These are phyloP conservation scores for Domatiomyces catenatus DNA, from an alignment of 2,329 filamentous ascomycete species.

Conservation along the genomic window DNA sequence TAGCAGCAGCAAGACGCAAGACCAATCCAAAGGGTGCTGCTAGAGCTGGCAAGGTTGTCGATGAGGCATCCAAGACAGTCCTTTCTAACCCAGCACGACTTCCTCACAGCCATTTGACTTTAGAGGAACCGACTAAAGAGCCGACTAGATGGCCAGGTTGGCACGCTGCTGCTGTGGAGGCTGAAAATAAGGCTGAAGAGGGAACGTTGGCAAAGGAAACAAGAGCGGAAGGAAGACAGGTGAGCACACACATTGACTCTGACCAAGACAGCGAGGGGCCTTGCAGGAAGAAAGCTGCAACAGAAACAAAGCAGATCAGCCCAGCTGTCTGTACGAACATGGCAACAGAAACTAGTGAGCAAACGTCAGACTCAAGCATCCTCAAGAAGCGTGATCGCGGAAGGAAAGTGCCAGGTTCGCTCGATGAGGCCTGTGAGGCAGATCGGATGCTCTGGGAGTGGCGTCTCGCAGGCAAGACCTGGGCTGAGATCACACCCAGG, in stretches of 20 bases:
- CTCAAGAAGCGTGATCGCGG: background rate
- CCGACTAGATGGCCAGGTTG: no score
- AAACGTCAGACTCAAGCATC: background rate
- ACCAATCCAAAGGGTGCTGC: background rate
- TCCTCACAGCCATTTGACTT: background rate
- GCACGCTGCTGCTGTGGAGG: no score
- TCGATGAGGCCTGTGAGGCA: constrained; percentile 1
- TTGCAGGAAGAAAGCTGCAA: background rate
- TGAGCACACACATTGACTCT: background rate
- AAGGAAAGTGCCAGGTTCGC: background rate
- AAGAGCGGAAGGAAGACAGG: background rate
- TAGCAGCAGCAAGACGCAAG: background rate
- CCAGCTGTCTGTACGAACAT: background rate
- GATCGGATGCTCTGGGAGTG: constrained; percentile 6
- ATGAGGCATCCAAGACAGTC: background rate
- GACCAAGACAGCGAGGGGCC: background rate
- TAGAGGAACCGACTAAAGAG: background rate
- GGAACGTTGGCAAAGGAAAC: background rate
- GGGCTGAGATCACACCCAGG: constrained; percentile 2
- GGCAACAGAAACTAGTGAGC: background rate
- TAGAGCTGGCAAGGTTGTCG: background rate
- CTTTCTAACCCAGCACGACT: background rate
- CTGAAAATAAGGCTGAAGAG: background rate
- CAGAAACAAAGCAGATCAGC: background rate
- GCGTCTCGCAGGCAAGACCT: constrained; percentile 2